A percentile compares a stretch with the other conserved stretches of the same genome.
These are phyloP conservation scores for Talaromyces atroroseus DNA, from an alignment of 2,329 filamentous ascomycete species.

Conservation along the genomic window DNA sequence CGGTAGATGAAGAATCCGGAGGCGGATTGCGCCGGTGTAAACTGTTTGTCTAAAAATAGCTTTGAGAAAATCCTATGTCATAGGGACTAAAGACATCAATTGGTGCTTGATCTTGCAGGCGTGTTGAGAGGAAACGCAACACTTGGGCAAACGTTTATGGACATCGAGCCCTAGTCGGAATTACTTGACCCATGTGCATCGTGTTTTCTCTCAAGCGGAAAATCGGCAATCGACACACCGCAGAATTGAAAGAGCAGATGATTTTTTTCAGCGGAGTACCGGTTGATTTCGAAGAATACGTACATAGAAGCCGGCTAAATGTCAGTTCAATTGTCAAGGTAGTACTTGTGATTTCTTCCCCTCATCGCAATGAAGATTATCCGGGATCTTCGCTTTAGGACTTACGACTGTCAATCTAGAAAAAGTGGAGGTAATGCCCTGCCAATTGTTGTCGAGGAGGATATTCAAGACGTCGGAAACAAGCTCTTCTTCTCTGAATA, in stretches of 20 bases:
- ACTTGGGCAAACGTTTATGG: too few relatives aligned
- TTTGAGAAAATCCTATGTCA: too few relatives aligned
- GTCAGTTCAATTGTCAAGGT: neutral
- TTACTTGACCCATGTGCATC: too few relatives aligned
- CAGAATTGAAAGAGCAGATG: neutral
- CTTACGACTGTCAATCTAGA: neutral
- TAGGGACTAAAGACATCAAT: neutral
- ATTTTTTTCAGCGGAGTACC: neutral
- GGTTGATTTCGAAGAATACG: neutral
- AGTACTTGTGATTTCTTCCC: neutral
- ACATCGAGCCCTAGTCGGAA: too few relatives aligned
- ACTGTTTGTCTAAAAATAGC: too few relatives aligned
- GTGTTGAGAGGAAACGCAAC: too few relatives aligned
- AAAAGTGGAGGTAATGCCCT: neutral
- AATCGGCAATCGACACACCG: neutral
- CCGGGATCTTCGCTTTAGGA: neutral
- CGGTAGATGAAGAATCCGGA: neutral
- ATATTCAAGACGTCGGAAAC: neutral
- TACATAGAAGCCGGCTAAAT: neutral
- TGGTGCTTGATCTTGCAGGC: neutral
- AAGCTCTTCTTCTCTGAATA: neutral
- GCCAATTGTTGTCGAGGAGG: neutral
- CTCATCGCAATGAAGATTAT: neutral
- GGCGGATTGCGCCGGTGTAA: neutral
- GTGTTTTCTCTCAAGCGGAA: neutral